Percentiles rank a stretch among this genome's conserved stretches.
Evolutionary conservation across 2,329 filamentous ascomycete genomes (phyloP).

Genomic region (Colletotrichum echinochloae): DNA sequence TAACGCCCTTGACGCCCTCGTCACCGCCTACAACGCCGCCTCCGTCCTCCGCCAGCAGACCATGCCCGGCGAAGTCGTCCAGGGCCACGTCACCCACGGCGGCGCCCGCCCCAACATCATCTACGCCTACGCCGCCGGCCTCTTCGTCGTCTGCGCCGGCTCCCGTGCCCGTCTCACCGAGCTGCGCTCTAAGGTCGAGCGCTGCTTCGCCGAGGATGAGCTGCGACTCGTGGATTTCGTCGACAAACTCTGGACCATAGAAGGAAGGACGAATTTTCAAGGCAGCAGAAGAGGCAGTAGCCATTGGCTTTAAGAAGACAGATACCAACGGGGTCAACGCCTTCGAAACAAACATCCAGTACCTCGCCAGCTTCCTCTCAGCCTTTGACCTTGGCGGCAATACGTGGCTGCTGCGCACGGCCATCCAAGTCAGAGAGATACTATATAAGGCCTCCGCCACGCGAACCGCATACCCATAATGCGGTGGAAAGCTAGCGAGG

Average conservation of each 20-base stretch:
- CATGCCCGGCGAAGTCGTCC: constrained; percentile 61
- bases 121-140: constrained; percentile 59
- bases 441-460: constrained; percentile 61
- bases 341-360: constrained; percentile 60
- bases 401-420: constrained; percentile 55
- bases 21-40: constrained; percentile 61
- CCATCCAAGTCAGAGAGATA: constrained; percentile 59
- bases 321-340: constrained; percentile 53
- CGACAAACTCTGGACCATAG: constrained; percentile 74
- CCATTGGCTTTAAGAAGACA: constrained; percentile 62
- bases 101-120: constrained; percentile 68
- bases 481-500: constrained; percentile 45
- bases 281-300: constrained; percentile 61
- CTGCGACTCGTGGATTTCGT: constrained; percentile 69
- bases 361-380: constrained; percentile 54
- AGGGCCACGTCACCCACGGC: constrained; percentile 65
- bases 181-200: constrained; percentile 56
- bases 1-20: constrained; percentile 69
- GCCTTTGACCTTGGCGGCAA: constrained; percentile 60
- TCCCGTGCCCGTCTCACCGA: constrained; percentile 50
- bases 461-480: constrained; percentile 58
- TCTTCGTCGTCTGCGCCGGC: constrained; percentile 47
- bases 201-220: constrained; percentile 63
- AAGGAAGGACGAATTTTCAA: constrained; percentile 67
- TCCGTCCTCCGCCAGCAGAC: constrained; percentile 68